Percentiles rank a stretch among this genome's conserved stretches.
phyloP scores from a whole-genome alignment of 73 alveolate species.

The Tetrahymena elliotti region DNA sequence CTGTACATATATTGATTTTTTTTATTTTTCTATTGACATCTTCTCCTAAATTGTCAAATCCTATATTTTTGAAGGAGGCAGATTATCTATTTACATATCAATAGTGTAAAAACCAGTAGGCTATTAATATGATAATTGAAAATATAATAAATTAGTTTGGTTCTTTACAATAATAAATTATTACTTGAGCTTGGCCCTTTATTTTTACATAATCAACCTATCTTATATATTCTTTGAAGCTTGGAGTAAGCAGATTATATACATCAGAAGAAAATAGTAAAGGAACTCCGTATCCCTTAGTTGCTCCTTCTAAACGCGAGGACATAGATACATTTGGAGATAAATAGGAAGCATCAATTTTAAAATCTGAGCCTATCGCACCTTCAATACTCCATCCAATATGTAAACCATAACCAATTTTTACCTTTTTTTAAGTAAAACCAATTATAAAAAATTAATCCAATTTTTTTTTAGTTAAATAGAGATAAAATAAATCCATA shows the following conservation, averaged over 20 bases:
- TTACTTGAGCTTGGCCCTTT: constrained; percentile 5
- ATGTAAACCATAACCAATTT: constrained; percentile 52
- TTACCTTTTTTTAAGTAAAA: constrained; percentile 23
- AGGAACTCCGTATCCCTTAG: constrained; percentile 52
- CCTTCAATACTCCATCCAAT: constrained; percentile 62
- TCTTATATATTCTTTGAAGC: constrained; percentile 22
- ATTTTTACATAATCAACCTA: constrained; percentile 30
- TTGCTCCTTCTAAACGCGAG: constrained; percentile 53
- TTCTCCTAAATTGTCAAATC: constrained; percentile 10
- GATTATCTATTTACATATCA: constrained; percentile 24
- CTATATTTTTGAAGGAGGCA: constrained; percentile 37
- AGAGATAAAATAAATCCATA: too few relatives aligned
- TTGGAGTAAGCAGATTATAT: constrained; percentile 18
- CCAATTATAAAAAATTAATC: too few relatives aligned
- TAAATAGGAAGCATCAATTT: constrained; percentile 57
- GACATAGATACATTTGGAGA: constrained; percentile 57
- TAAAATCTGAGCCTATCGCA: constrained; percentile 50
- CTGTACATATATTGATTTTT: constrained; percentile 10
- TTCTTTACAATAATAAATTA: neutral
- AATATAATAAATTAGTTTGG: neutral
- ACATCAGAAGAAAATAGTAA: constrained; percentile 42
- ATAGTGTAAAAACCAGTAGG: constrained; percentile 30
- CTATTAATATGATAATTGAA: neutral
- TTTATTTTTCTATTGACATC: constrained; percentile 1
- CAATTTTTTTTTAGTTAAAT: too few relatives aligned